A percentile compares a stretch with the other conserved stretches of the same genome.
Evolutionary conservation across 2,329 filamentous ascomycete species (phyloP).

Genomic region (Xylariaceae sp.): DNA sequence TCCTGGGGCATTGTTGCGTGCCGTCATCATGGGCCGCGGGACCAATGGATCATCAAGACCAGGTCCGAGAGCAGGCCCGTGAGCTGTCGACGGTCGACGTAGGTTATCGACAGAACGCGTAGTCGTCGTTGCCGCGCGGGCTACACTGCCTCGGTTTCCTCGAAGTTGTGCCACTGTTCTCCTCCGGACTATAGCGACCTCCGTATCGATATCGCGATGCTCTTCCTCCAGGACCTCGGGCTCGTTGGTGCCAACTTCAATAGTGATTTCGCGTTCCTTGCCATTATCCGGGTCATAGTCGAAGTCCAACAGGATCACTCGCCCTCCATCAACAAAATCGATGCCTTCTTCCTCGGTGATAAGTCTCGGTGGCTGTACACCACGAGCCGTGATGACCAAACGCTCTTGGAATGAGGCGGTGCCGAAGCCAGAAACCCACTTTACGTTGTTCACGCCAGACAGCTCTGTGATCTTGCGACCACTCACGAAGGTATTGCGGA

Average conservation of each 20-base stretch:
- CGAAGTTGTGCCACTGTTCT: constrained; percentile 62
- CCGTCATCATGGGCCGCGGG: constrained; percentile 39
- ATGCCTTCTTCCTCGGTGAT: constrained; percentile 63
- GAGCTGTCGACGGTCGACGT: constrained; percentile 26
- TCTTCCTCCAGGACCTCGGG: constrained; percentile 68
- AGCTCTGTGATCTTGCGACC: constrained; percentile 60
- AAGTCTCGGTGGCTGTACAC: constrained; percentile 51
- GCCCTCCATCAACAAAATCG: constrained; percentile 71
- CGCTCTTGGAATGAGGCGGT: constrained; percentile 42
- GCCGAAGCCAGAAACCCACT: constrained; percentile 58
- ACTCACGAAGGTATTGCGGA: constrained; percentile 62
- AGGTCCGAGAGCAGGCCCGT: constrained; percentile 23
- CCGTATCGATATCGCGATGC: constrained; percentile 64
- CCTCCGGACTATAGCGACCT: constrained; percentile 71
- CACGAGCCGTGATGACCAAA: constrained; percentile 65
- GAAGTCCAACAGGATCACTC: constrained; percentile 68
- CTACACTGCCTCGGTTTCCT: constrained; percentile 38
- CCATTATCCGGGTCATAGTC: constrained; percentile 54
- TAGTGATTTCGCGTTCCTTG: constrained; percentile 48
- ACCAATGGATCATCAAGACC: constrained; percentile 45
- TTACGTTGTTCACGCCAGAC: constrained; percentile 58
- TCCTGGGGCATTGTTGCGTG: constrained; percentile 18
- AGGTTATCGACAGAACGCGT: constrained; percentile 18
- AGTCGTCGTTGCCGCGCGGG: constrained; percentile 41
- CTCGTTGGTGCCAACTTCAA: constrained; percentile 66